phyloP scores from a whole-genome alignment of 139 green algal species.

The Pycnococcus provasolii region DNA sequence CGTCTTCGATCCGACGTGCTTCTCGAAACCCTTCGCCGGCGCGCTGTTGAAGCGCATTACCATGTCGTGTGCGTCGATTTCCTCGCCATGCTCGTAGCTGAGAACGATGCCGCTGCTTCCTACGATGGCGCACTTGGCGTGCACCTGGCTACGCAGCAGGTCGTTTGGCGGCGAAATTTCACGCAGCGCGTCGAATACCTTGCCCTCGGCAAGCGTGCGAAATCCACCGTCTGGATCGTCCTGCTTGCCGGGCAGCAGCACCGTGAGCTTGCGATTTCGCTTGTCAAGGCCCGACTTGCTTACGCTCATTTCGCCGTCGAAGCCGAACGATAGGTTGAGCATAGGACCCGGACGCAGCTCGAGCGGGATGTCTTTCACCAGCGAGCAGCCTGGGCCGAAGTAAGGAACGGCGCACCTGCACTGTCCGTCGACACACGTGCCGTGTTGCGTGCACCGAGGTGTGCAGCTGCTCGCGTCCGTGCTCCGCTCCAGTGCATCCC shows the following conservation, averaged over 20 bases:
- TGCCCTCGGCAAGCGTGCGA: not conserved
- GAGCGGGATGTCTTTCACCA: too few relatives aligned
- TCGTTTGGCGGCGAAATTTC: too few relatives aligned
- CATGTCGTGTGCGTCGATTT: constrained; percentile 28
- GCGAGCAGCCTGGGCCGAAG: too few relatives aligned
- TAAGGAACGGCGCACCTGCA: too few relatives aligned
- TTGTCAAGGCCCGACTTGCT: not conserved
- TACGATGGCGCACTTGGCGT: constrained; percentile 5
- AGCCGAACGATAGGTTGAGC: too few relatives aligned
- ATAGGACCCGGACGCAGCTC: too few relatives aligned
- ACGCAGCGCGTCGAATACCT: not conserved
- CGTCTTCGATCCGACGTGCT: constrained; percentile 24
- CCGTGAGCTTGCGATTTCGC: not conserved
- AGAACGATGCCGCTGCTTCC: constrained; percentile 11
- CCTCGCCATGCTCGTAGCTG: constrained; percentile 20
- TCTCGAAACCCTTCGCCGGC: constrained; percentile 23
- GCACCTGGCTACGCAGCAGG: not conserved
- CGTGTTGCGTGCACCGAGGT: too few relatives aligned
- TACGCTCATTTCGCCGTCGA: too few relatives aligned
- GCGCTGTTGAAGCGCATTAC: constrained; percentile 26
- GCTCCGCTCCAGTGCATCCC: too few relatives aligned
- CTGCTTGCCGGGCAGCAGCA: not conserved
- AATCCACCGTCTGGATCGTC: not conserved
- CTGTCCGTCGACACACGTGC: too few relatives aligned
- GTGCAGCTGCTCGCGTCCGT: too few relatives aligned